These are phyloP conservation scores for Heliamphora exappendiculata DNA, from an alignment of 148 eudicot genomes.

Conservation along the genomic window DNA sequence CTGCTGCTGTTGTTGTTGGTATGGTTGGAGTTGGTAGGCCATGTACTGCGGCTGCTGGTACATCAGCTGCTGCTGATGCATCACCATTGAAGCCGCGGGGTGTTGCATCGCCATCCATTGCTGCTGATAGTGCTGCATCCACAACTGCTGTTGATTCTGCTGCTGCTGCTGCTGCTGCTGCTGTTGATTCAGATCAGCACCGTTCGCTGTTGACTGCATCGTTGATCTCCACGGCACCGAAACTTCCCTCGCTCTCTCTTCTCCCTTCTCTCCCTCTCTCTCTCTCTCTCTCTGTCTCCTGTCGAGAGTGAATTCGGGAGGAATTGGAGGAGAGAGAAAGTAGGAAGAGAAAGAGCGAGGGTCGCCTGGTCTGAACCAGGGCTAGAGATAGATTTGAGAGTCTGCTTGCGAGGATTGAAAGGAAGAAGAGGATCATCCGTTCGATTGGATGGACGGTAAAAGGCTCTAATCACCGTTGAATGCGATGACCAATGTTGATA, in stretches of 20 bases:
- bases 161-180: conserved; percentile 26
- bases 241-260: no score
- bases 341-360: neutral
- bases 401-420: neutral
- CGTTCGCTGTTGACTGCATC: conserved; percentile 22
- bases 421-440: no score
- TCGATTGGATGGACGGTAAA: no score
- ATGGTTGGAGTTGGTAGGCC: conserved; percentile 24
- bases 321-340: conserved; percentile 13
- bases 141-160: conserved; percentile 20
- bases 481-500: no score
- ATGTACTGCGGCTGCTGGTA: conserved; percentile 36
- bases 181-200: conserved; percentile 25
- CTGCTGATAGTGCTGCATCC: conserved; percentile 33
- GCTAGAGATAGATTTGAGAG: conserved; percentile 5
- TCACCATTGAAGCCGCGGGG: conserved; percentile 10
- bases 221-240: neutral
- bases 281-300: neutral
- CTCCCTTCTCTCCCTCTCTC: neutral
- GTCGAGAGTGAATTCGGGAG: neutral
- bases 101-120: conserved; percentile 32
- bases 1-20: conserved; percentile 12
- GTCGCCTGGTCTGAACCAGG: conserved; percentile 1
- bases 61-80: conserved; percentile 31
- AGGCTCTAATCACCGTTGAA: no score